Percentiles rank a stretch among this genome's conserved stretches.
These are phyloP conservation scores for Lanmaoa pseudosensibilis DNA, from an alignment of 768 basidiomycete species.

Conservation along the genomic window DNA sequence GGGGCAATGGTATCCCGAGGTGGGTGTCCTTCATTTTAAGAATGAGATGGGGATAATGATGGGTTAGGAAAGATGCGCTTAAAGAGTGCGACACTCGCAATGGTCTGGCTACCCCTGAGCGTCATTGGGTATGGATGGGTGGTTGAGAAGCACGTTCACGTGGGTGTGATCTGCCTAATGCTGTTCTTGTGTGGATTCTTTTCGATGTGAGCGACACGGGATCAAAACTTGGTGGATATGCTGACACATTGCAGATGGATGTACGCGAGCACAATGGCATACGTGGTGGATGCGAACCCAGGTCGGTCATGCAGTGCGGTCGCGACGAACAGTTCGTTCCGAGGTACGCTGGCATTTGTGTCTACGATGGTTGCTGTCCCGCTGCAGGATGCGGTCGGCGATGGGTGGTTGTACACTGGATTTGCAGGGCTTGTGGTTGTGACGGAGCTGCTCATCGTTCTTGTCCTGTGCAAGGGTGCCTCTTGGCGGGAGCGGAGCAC, in stretches of 20 bases:
- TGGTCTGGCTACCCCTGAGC: slow-evolving; percentile 55
- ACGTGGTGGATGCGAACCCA: slow-evolving; percentile 83
- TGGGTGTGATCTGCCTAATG: slow-evolving; percentile 68
- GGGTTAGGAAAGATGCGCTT: slow-evolving; percentile 62
- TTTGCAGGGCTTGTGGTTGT: slow-evolving; percentile 55
- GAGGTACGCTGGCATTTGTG: slow-evolving; percentile 67
- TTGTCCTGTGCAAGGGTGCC: slow-evolving; percentile 59
- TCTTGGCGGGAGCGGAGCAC: slow-evolving; percentile 52
- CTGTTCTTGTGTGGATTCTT: slow-evolving; percentile 75
- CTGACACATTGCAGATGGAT: slow-evolving; percentile 43
- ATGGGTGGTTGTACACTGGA: slow-evolving; percentile 77
- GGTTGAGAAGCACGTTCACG: slow-evolving; percentile 56
- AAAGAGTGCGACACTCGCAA: slow-evolving; percentile 56
- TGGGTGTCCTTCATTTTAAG: slow-evolving; percentile 26
- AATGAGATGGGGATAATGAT: background rate
- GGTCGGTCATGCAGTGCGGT: slow-evolving; percentile 77
- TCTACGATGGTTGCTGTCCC: slow-evolving; percentile 74
- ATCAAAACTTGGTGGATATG: background rate
- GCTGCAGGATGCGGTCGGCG: slow-evolving; percentile 71
- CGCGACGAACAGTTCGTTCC: slow-evolving; percentile 74
- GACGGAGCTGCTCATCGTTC: slow-evolving; percentile 54
- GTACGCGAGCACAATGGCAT: slow-evolving; percentile 73
- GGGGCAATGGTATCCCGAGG: slow-evolving; percentile 63
- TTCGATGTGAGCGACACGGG: slow-evolving; percentile 53
- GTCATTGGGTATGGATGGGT: slow-evolving; percentile 78